phyloP scores from a whole-genome alignment of 192 early-diverging fungal genomes.

The Dissophora globulifera region DNA sequence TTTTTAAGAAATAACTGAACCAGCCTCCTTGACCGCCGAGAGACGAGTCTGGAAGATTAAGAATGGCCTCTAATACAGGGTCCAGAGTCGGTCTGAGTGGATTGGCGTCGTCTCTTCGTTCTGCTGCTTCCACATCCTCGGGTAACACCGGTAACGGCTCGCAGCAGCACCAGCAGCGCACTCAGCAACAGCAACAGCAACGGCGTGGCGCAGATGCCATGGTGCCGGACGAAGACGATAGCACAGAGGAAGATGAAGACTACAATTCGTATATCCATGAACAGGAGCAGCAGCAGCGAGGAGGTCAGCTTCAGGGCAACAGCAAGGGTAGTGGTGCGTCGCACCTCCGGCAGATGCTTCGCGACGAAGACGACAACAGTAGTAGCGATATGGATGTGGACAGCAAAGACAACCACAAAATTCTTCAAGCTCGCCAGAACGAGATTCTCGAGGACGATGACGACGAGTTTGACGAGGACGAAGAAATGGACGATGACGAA shows the following conservation, averaged over 20 bases:
- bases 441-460: conserved; percentile 52
- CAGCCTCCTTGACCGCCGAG: not conserved
- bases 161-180: not conserved
- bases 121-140: conserved; percentile 7
- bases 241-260: conserved; percentile 51
- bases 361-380: conserved; percentile 1
- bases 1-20: too few relatives aligned
- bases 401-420: conserved; percentile 1
- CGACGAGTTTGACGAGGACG: conserved; percentile 43
- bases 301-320: not conserved
- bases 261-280: conserved; percentile 40
- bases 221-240: conserved; percentile 38
- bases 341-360: conserved; percentile 19
- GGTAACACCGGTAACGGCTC: not conserved
- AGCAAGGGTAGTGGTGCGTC: not conserved
- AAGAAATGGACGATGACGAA: conserved; percentile 51
- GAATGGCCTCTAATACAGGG: conserved; percentile 7
- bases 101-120: conserved; percentile 44
- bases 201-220: conserved; percentile 13
- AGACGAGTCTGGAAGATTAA: too few relatives aligned
- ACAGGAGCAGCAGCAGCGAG: conserved; percentile 22
- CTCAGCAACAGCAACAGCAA: conserved; percentile 13
- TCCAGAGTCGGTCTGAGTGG: conserved; percentile 41
- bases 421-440: conserved; percentile 40
- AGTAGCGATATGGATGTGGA: conserved; percentile 18